Evolutionary conservation across 352 stramenopile genomes (phyloP), one percentile per base, ranked within the genome.

Genomic region (Pythium dissotocum): DNA sequence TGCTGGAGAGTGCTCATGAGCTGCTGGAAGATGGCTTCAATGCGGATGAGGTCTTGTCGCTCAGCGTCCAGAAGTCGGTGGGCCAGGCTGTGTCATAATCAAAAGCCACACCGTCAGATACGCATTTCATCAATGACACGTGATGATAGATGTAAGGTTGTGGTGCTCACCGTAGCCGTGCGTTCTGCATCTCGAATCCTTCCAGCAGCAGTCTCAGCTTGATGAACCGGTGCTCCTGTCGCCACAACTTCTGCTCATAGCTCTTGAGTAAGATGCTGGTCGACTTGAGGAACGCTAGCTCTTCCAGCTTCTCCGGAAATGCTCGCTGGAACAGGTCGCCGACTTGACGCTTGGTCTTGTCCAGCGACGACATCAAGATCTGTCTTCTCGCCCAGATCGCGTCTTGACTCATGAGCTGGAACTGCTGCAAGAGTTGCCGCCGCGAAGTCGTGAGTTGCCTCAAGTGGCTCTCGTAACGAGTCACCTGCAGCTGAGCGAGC

Each of bases 181-280:
- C 77, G 28, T 81, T 66, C 49, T 83, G 77, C 28, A 77, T 67
- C 28, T 81, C 71, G 26, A 83, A 71, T 6, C 61, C 67, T 44
- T 81, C 74, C 4, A 83, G 58, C 10, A 79, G 52, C 21, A 38
- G 35, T 5, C 64, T 65, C 2, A 83, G 48, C 52, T 78, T 61
- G 21, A 83, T 33, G 35, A 81, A 83, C 6, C 74, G 77, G 24
- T 79, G 55, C 54, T 83, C 74, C 44, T 83, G 77, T 0, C 77
- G 68, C 77, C 77, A 83, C 2, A 83, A 42, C 44, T 83, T 83
- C 18, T 81, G 73, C 53, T 83, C 77, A 51, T 83, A 83, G 72
- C 69, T 83, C 12, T 76, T 61, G 21, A 83, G 55, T 2, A 83
- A 56, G 12, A 83, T 72, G 10, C 55, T 78, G 21, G 77, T 81